A percentile compares a stretch with the other conserved stretches of the same genome.
These are phyloP conservation scores for Lecanicillium sp. DNA, from an alignment of 2,329 filamentous ascomycete genomes.

Conservation along the genomic window DNA sequence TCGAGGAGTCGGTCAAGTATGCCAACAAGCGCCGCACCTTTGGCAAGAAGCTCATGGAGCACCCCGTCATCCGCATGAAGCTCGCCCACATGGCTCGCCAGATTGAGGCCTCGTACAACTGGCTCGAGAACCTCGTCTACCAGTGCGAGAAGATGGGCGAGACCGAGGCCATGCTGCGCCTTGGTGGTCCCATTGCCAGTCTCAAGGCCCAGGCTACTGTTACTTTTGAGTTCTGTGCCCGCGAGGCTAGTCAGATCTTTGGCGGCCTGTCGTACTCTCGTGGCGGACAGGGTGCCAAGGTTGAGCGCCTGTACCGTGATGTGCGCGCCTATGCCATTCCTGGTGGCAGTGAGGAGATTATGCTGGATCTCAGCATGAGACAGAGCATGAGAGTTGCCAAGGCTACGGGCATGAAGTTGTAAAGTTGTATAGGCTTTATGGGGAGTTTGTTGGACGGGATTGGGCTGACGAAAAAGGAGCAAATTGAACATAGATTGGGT, in stretches of 20 bases:
- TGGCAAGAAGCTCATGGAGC: constrained; percentile 91
- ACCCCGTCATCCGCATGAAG: constrained; percentile 95
- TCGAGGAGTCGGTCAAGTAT: constrained; percentile 93
- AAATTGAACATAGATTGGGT: neutral
- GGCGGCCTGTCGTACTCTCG: constrained; percentile 87
- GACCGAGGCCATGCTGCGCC: constrained; percentile 89
- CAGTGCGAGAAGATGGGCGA: constrained; percentile 91
- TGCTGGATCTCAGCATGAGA: constrained; percentile 92
- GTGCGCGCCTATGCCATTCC: constrained; percentile 95
- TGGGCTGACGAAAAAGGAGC: neutral
- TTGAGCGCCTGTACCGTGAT: constrained; percentile 90
- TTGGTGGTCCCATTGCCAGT: constrained; percentile 87
- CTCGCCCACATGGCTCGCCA: constrained; percentile 97
- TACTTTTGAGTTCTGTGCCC: constrained; percentile 95
- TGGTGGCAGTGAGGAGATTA: constrained; percentile 95
- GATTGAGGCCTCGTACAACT: constrained; percentile 94
- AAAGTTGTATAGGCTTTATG: constrained; percentile 23
- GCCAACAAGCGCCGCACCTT: constrained; percentile 96
- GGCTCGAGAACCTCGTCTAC: constrained; percentile 92
- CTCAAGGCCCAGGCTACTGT: constrained; percentile 91
- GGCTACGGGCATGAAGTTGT: constrained; percentile 93
- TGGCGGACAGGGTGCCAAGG: constrained; percentile 89
- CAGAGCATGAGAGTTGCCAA: constrained; percentile 85
- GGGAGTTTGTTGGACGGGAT: neutral
- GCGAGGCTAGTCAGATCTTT: constrained; percentile 96